Evolutionary conservation across 2,329 filamentous ascomycete species (phyloP).

Genomic region (Xylaria sp.): DNA sequence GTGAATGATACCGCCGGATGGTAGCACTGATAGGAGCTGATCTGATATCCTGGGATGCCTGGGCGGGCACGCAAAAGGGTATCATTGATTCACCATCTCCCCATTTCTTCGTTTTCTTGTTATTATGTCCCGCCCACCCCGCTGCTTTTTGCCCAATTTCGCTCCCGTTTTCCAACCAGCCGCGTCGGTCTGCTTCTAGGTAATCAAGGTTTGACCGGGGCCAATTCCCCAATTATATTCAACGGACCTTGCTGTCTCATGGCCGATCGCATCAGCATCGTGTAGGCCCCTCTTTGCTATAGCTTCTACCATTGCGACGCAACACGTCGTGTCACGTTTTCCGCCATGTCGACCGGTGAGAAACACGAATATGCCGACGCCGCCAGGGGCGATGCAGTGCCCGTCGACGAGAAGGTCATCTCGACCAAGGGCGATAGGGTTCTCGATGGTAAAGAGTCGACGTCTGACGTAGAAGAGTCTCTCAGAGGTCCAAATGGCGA

Average conservation of each 20-base stretch:
- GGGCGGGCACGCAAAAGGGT: too few relatives aligned
- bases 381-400: conserved; percentile 8
- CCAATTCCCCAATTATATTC: too few relatives aligned
- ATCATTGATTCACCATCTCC: too few relatives aligned
- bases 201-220: too few relatives aligned
- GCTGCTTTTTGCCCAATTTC: too few relatives aligned
- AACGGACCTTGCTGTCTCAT: background rate
- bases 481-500: conserved; percentile 38
- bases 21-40: background rate
- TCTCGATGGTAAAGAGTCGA: conserved; percentile 11
- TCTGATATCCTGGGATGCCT: too few relatives aligned
- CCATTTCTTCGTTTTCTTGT: too few relatives aligned
- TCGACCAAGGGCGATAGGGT: conserved; percentile 14
- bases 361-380: conserved; percentile 21
- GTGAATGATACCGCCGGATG: background rate
- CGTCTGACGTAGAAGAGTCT: conserved; percentile 24
- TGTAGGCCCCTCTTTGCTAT: background rate
- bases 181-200: too few relatives aligned
- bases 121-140: too few relatives aligned
- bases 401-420: conserved; percentile 13
- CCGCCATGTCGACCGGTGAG: conserved; percentile 26
- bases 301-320: background rate
- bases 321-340: background rate
- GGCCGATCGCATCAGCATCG: background rate
- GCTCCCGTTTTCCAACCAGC: too few relatives aligned